phyloP scores from a whole-genome alignment of 345 rosid genomes.

The Syzygium aromaticum region DNA sequence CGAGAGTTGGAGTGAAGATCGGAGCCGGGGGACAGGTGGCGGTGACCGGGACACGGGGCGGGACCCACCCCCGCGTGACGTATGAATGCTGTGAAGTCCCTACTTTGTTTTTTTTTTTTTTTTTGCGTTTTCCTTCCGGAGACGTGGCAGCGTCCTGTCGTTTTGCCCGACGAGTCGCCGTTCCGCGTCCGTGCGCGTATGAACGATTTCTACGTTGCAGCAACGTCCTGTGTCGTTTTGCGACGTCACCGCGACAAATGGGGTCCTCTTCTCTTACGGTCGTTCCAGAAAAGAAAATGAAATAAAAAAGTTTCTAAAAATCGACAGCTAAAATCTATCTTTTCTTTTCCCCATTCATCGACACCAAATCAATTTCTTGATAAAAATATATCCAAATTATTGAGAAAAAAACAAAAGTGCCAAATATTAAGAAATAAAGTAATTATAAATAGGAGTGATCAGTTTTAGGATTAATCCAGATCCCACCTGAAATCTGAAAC shows the following conservation, averaged over 20 bases:
- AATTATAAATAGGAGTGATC: no score
- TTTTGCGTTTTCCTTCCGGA: background rate
- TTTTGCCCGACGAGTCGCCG: background rate
- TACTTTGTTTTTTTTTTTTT: no score
- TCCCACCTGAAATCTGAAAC: no score
- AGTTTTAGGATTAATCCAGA: no score
- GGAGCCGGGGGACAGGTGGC: background rate
- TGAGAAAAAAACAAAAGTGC: no score
- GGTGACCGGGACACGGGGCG: background rate
- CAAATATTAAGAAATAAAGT: no score
- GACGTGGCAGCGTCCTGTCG: background rate
- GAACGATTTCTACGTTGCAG: no score
- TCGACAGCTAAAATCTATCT: background rate
- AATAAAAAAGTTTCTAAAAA: background rate
- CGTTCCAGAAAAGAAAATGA: background rate
- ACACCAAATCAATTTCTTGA: rapidly evolving
- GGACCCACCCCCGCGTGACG: background rate
- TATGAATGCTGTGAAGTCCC: no score
- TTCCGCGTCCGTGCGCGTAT: no score
- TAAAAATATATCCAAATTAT: background rate
- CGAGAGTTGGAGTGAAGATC: background rate
- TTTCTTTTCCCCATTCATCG: background rate
- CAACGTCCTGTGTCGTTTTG: background rate
- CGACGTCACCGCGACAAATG: no score
- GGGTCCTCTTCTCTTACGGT: no score